Evolutionary conservation across 768 basidiomycete genomes (phyloP).

Genomic region (Amanita muscaria): DNA sequence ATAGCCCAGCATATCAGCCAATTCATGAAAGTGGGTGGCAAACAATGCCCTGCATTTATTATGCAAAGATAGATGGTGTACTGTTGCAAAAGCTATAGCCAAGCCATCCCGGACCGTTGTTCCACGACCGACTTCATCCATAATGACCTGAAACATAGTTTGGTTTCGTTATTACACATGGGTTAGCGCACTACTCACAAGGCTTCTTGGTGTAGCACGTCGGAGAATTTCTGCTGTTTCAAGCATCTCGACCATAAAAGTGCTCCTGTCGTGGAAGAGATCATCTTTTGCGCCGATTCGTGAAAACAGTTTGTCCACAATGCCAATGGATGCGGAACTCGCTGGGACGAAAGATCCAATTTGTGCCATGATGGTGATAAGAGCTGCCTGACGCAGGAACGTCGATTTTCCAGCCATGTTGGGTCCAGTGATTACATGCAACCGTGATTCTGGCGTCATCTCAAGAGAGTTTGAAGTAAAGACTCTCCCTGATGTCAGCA

Average conservation of each 20-base stretch:
- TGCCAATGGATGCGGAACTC: conserved; percentile 65
- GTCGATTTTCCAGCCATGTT: conserved; percentile 98
- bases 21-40: conserved; percentile 97
- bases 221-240: conserved; percentile 89
- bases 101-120: conserved; percentile 89
- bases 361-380: conserved; percentile 87
- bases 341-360: conserved; percentile 93
- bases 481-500: conserved; percentile 60
- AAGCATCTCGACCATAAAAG: conserved; percentile 98
- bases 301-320: conserved; percentile 90
- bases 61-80: conserved; percentile 67
- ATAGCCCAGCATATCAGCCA: conserved; percentile 77
- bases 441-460: conserved; percentile 47
- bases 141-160: conserved; percentile 66
- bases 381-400: conserved; percentile 81
- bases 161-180: neutral
- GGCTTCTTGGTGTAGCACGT: conserved; percentile 72
- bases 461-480: conserved; percentile 81
- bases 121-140: conserved; percentile 98
- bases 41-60: conserved; percentile 83
- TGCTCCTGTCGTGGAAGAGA: conserved; percentile 85
- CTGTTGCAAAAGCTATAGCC: conserved; percentile 86
- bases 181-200: conserved; percentile 42
- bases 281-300: conserved; percentile 94
- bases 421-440: conserved; percentile 88